Evolutionary conservation across 176 grass and related monocot species (phyloP).

Genomic region (Luzula sylvatica): DNA sequence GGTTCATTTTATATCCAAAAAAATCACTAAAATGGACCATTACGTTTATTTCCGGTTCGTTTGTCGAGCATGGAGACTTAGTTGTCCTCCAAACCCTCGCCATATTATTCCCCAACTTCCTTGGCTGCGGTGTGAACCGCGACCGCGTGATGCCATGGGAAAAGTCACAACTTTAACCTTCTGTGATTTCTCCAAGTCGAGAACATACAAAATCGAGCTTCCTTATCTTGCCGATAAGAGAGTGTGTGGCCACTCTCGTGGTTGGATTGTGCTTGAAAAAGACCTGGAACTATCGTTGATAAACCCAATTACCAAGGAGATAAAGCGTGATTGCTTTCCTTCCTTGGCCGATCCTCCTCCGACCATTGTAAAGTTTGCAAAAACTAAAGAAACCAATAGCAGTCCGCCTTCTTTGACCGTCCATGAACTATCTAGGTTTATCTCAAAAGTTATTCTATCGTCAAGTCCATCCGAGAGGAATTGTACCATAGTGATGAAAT

Average conservation of each 20-base stretch:
- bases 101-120: background rate
- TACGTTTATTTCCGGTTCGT: background rate
- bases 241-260: background rate
- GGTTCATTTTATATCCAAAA: background rate
- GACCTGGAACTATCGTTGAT: background rate
- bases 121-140: background rate
- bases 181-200: slow-evolving; percentile 3
- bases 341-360: slow-evolving; percentile 2
- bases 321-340: background rate
- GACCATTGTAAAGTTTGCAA: too few relatives aligned
- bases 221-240: background rate
- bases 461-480: background rate
- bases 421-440: background rate
- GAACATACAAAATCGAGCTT: background rate
- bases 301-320: background rate
- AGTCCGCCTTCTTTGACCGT: background rate
- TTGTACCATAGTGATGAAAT: background rate
- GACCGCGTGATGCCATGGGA: background rate
- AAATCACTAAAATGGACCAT: background rate
- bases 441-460: background rate
- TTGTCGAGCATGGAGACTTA: slow-evolving; percentile 1
- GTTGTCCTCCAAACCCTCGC: background rate
- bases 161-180: background rate
- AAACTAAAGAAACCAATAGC: background rate
- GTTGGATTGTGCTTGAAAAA: slow-evolving; percentile 5